Percentiles rank a stretch among this genome's conserved stretches.
Evolutionary conservation across 1,284 basidiomycete genomes (phyloP).

Genomic region (Marasmius oreades): DNA sequence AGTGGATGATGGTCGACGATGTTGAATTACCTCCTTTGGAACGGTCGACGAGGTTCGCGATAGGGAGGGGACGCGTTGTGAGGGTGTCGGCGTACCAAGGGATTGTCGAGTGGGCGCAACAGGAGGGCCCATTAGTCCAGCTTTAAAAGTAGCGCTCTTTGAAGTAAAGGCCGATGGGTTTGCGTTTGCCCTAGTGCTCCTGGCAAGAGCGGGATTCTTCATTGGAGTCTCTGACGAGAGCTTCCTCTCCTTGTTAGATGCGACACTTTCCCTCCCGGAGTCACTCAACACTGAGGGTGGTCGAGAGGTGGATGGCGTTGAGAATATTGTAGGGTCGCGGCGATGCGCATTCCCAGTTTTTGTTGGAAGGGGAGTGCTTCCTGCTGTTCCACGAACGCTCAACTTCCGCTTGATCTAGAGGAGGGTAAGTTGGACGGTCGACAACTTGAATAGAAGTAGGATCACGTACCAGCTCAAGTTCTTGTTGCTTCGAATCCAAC

Average conservation of each 20-base stretch:
- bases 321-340: slow-evolving; percentile 52
- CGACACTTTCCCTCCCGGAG: slow-evolving; percentile 33
- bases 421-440: slow-evolving; percentile 2
- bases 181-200: slow-evolving; percentile 12
- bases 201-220: slow-evolving; percentile 4
- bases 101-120: slow-evolving; percentile 3
- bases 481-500: slow-evolving; percentile 86
- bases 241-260: slow-evolving; percentile 10
- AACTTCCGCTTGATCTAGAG: slow-evolving; percentile 70
- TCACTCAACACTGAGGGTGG: slow-evolving; percentile 58
- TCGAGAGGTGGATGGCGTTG: slow-evolving; percentile 41
- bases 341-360: slow-evolving; percentile 37
- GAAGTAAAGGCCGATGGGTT: background rate
- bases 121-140: slow-evolving; percentile 10
- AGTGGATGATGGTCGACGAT: slow-evolving; percentile 8
- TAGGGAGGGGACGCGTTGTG: slow-evolving; percentile 7
- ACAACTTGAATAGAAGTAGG: slow-evolving; percentile 3
- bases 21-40: background rate
- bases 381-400: slow-evolving; percentile 58
- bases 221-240: slow-evolving; percentile 10
- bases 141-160: slow-evolving; percentile 7
- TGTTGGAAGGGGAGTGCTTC: slow-evolving; percentile 51
- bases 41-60: slow-evolving; percentile 5
- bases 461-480: slow-evolving; percentile 74
- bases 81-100: slow-evolving; percentile 10